Evolutionary conservation across 192 early-diverging fungal genomes (phyloP).

Genomic region (Thamnidium elegans): DNA sequence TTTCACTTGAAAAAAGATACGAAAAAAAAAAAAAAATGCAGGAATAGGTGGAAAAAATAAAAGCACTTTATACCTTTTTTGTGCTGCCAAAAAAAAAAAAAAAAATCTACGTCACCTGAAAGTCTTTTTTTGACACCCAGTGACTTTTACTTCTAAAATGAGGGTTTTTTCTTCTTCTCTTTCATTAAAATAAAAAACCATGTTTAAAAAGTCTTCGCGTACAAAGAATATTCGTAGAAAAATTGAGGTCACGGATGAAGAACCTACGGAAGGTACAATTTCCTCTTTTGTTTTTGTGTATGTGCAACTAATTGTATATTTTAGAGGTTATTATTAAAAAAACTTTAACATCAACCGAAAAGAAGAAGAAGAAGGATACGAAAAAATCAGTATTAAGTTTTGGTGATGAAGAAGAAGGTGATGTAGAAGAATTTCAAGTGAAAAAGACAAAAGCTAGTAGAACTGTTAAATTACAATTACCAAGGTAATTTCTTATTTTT

Average conservation of each 20-base stretch:
- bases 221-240: conserved; percentile 37
- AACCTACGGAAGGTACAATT: conserved; percentile 5
- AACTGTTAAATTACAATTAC: conserved; percentile 20
- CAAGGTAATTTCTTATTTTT: conserved; percentile 19
- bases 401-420: conserved; percentile 26
- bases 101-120: too few relatives aligned
- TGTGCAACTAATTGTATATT: not conserved
- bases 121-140: too few relatives aligned
- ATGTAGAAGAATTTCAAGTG: conserved; percentile 42
- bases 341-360: conserved; percentile 13
- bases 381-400: conserved; percentile 29
- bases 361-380: conserved; percentile 22
- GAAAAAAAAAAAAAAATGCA: not conserved
- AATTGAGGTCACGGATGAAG: conserved; percentile 20
- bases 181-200: not conserved
- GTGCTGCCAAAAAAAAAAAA: too few relatives aligned
- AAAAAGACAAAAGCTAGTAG: conserved; percentile 47
- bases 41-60: not conserved
- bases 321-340: conserved; percentile 18
- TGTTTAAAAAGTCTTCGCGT: conserved; percentile 34
- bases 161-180: too few relatives aligned
- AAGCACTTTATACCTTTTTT: too few relatives aligned
- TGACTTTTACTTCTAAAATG: too few relatives aligned
- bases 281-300: not conserved
- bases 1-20: not conserved